Evolutionary conservation across 306 rosid genomes (phyloP).

Genomic region (Crataegus laevigata): DNA sequence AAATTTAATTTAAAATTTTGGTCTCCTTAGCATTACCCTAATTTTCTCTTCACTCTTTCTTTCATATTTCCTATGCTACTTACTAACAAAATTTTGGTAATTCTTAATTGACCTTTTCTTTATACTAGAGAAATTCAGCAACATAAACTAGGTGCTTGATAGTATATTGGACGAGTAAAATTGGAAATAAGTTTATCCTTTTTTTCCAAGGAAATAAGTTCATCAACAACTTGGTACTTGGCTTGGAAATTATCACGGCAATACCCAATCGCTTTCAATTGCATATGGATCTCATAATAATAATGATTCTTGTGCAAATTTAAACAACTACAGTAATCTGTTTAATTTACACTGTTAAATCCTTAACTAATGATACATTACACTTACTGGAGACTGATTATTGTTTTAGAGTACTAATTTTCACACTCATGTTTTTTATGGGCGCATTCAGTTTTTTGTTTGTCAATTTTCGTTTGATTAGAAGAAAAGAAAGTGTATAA

Average conservation of each 20-base stretch:
- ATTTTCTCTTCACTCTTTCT: background rate
- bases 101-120: background rate
- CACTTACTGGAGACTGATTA: too few species aligned
- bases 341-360: too few species aligned
- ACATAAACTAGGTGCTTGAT: background rate
- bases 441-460: too few species aligned
- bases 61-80: background rate
- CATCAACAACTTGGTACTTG: conserved; percentile 21
- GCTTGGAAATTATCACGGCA: conserved; percentile 17
- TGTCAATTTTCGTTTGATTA: too few species aligned
- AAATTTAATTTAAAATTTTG: too few species aligned
- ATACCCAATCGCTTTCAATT: conserved; percentile 31
- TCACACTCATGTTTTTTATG: too few species aligned
- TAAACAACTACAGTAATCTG: background rate
- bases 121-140: background rate
- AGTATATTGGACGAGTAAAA: conserved; percentile 31
- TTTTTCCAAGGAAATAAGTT: too few species aligned
- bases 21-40: too few species aligned
- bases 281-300: conserved; percentile 1
- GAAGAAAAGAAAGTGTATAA: too few species aligned
- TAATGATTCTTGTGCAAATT: background rate
- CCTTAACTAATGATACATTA: too few species aligned
- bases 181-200: background rate
- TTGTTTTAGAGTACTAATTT: too few species aligned
- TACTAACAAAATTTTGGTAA: background rate